Base-by-base conservation (phyloP, 1,139 yeast species). In the Meyerozyma carpophila region DNA sequence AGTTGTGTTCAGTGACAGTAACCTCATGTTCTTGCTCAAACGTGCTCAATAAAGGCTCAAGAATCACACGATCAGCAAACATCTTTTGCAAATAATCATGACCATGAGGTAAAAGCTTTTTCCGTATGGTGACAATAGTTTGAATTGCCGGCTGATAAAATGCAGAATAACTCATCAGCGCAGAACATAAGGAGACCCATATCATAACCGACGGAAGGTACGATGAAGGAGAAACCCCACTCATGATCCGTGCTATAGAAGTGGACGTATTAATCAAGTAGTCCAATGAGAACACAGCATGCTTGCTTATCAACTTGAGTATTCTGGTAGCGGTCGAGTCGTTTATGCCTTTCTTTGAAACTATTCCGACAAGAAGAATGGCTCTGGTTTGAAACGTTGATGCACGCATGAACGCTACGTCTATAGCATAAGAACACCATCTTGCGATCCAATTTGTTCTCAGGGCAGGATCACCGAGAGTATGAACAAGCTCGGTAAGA, bases 381-480 rank as follows among this genome's bases (percentile, higher is more conserved):
- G 94, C 89, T 44, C 95, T 71, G 8, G 81, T 79, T 56, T 88
- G 91, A 45, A 88, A 71, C 24, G 82, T 75, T 0, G 91, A 80
- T 28, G 74, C 73, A 11, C 68, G 63, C 39, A 75, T 71, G 53
- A 84, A 82, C 1, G 90, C 86, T 18, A 85, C 77, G 50, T 80
- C 82, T 53, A 84, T 68, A 1, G 84, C 79, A 54, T 81, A 77
- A 27, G 85, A 73, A 49, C 81, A 74, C 89, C 93, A 87, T 45
- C 86, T 74, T 8, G 83, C 68, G 51, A 81, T 70, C 88, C 93
- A 85, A 36, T 74, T 70, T 7, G 76, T 70, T 40, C 75, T 73
- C 42, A 79, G 77, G 3, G 80, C 70, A n/a, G 81, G 71, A 27
- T 70, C 65, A 5, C 81, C 82, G 55, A 86, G 68, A 8, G 53